Base-by-base conservation (phyloP, 2,329 filamentous ascomycete genomes). In the Zarea fungicola region DNA sequence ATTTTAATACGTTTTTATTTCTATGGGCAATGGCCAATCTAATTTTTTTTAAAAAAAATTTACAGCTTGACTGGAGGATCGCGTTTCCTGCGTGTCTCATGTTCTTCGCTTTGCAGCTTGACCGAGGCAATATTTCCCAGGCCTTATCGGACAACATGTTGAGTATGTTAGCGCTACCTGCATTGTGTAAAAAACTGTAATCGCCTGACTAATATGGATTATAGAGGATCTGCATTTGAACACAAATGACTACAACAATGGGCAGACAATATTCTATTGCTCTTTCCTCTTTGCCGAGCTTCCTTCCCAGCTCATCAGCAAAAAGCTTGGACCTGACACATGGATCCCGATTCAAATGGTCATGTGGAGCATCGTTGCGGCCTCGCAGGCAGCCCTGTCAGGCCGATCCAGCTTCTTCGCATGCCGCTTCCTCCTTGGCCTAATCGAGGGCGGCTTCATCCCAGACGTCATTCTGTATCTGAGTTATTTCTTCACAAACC, bases 301-400 rank as follows among this genome's bases (percentile, higher is more conserved):
- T 2, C 80, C 79, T 0, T 80, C 77, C 0, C 78, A 83, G 55
- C 65, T 83, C 19, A 65, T 82, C 28, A 70, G 67, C 50, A 77
- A 82, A 60, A 78, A 70, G 68, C 61, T 77, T n/a, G 58, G 58
- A 0, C 58, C 58, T 2, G 56, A 58, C 42, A 69, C 74, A 13
- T 80, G 76, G 76, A 80, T 81, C 35, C 78, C 78, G 0, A 62
- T 74, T 26, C 76, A 78, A 52, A 79, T 81, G 71, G 60, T 75
- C 2, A 64, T 70, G 3, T 79, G 75, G 76, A 76, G 72, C 55
- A 55, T 76, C 7, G 70, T 78, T 6, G 71, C 76, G 1, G 62
- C 66, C 46, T 26, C 42, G 23, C 53, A 55, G 44, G 48, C 36
- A 21, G 28, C 28, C 5, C 52, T 55, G 45, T 35, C 31, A 10